Conservation (phyloP, 257 asterid species). For the Ajuga chamaepitys region DNA sequence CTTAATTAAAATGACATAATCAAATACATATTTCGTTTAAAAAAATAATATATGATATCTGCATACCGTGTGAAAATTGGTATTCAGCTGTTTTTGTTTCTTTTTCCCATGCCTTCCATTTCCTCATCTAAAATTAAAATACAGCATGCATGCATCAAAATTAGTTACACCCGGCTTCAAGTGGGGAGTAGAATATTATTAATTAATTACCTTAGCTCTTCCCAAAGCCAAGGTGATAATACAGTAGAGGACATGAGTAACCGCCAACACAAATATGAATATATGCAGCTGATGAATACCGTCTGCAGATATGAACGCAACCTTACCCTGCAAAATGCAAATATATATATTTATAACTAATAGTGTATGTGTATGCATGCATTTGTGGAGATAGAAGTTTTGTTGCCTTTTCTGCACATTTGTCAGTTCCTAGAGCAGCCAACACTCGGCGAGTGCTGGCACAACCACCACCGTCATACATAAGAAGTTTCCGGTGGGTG, state of each 20-base stretch:
- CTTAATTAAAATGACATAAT: too few species aligned
- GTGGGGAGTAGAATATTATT: too few species aligned
- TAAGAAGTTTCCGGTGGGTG: constrained; percentile 53
- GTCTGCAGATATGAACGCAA: constrained; percentile 61
- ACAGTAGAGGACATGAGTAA: constrained; percentile 69
- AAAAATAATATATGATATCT: too few species aligned
- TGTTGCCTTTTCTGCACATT: constrained; percentile 57
- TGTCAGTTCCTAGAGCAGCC: constrained; percentile 47
- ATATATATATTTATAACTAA: too few species aligned
- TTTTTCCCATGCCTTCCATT: constrained; percentile 84
- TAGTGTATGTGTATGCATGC: too few species aligned
- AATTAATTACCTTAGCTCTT: constrained; percentile 52
- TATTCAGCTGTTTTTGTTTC: constrained; percentile 74
- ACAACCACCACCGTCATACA: too few species aligned
- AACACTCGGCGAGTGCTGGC: constrained; percentile 39
- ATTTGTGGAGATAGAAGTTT: too few species aligned
- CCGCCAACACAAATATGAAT: constrained; percentile 76
- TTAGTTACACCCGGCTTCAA: too few species aligned
- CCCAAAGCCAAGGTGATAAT: constrained; percentile 65
- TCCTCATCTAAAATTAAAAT: constrained; percentile 71
- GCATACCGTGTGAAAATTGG: constrained; percentile 74
- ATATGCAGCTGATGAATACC: constrained; percentile 79
- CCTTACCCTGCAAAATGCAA: constrained; percentile 70
- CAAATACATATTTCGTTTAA: too few species aligned
- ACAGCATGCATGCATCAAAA: too few species aligned